Evolutionary conservation across 2,329 filamentous ascomycete genomes (phyloP).

Genomic region (Grosmannia penicillata): DNA sequence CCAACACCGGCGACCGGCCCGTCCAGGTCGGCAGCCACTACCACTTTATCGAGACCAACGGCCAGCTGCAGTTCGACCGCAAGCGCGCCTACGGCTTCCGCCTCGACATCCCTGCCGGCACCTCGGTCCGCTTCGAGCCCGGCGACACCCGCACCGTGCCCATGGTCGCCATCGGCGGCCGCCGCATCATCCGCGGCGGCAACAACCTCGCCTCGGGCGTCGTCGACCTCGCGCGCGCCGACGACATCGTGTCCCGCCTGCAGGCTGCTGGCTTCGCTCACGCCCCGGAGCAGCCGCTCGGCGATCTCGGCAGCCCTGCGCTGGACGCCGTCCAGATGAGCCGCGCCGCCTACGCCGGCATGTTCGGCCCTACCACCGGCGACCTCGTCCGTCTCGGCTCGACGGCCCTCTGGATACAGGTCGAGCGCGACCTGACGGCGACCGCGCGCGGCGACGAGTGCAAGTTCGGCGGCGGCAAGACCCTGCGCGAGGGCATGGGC

Average conservation of each 20-base stretch:
- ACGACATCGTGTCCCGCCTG: constrained; percentile 53
- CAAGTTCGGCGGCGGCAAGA: constrained; percentile 90
- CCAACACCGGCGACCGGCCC: constrained; percentile 75
- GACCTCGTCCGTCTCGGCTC: constrained; percentile 69
- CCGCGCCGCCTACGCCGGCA: constrained; percentile 61
- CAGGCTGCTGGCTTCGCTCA: constrained; percentile 67
- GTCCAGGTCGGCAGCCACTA: constrained; percentile 93
- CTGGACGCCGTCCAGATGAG: constrained; percentile 58
- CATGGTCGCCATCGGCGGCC: constrained; percentile 75
- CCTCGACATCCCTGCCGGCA: constrained; percentile 81
- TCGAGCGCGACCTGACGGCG: constrained; percentile 67
- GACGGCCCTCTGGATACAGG: constrained; percentile 80
- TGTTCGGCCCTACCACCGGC: constrained; percentile 88
- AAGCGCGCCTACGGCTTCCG: constrained; percentile 68
- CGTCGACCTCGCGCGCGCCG: constrained; percentile 48
- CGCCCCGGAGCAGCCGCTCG: constrained; percentile 41
- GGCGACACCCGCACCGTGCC: constrained; percentile 84
- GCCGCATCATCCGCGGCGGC: constrained; percentile 67
- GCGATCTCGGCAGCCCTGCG: constrained; percentile 38
- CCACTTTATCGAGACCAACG: constrained; percentile 92
- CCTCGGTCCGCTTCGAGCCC: constrained; percentile 85
- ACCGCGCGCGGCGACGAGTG: constrained; percentile 76
- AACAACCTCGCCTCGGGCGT: constrained; percentile 63
- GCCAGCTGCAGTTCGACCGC: constrained; percentile 78
- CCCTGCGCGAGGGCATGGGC: constrained; percentile 87